A percentile compares a stretch with the other conserved stretches of the same genome.
Conservation (phyloP, 345 rosid genomes). For the Erysimum cheiranthoides region DNA sequence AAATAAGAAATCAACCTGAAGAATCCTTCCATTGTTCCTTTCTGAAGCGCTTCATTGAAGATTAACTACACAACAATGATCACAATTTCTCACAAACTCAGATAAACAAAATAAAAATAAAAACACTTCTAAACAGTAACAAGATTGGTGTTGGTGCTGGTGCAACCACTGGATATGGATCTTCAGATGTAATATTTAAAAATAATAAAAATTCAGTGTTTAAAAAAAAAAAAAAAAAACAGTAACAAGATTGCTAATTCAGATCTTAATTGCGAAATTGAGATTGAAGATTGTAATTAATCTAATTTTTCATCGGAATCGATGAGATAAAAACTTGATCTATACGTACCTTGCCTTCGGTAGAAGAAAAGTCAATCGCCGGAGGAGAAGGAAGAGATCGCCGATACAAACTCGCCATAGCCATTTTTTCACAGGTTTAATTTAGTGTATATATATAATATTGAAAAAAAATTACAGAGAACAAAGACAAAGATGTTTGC, state of each 20-base stretch:
- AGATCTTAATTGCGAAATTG: not conserved
- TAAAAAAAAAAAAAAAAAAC: too few relatives aligned
- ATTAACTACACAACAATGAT: constrained; percentile 56
- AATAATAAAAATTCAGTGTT: too few relatives aligned
- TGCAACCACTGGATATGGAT: too few relatives aligned
- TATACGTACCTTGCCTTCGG: constrained; percentile 58
- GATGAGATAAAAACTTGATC: not conserved
- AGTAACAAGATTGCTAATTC: too few relatives aligned
- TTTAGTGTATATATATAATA: not conserved
- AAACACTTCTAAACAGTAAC: not conserved
- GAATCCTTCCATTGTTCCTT: constrained; percentile 94
- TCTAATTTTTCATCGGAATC: not conserved
- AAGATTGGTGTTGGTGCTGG: too few relatives aligned
- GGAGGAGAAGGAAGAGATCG: constrained; percentile 69
- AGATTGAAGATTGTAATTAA: not conserved
- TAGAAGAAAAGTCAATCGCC: constrained; percentile 65
- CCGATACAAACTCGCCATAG: constrained; percentile 57
- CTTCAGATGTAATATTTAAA: too few relatives aligned
- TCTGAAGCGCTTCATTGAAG: constrained; percentile 80
- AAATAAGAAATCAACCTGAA: constrained; percentile 80
- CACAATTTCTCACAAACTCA: not conserved
- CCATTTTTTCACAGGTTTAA: constrained; percentile 39
- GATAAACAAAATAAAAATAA: not conserved
- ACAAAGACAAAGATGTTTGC: not conserved
- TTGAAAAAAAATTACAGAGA: constrained; percentile 7